Conservation (phyloP, 1,284 basidiomycete genomes). For the Ustilago tritici region DNA sequence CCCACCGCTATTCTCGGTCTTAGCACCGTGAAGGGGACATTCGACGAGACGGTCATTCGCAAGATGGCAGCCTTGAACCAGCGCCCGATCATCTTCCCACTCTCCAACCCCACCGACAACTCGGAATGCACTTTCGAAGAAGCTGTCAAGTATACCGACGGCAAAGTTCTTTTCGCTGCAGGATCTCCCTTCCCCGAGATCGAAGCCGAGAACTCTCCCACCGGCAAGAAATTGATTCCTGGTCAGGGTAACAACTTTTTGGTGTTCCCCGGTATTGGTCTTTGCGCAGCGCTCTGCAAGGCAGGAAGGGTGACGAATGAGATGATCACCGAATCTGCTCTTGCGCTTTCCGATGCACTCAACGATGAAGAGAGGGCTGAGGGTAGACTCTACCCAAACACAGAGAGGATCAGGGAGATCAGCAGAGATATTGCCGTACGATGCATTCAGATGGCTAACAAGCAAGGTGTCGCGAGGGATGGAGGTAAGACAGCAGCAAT, state of each 20-base stretch:
- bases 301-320: conserved; percentile 78
- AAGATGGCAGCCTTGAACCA: conserved; percentile 87
- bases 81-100: conserved; percentile 92
- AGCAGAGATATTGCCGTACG: conserved; percentile 59
- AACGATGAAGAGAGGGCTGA: conserved; percentile 77
- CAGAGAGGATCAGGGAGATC: conserved; percentile 64
- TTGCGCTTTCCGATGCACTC: conserved; percentile 83
- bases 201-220: conserved; percentile 70
- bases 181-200: conserved; percentile 87
- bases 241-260: conserved; percentile 90
- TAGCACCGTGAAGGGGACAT: conserved; percentile 86
- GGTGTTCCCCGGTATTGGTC: conserved; percentile 62
- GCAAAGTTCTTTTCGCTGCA: conserved; percentile 81
- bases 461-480: conserved; percentile 61
- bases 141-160: conserved; percentile 79
- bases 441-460: conserved; percentile 65
- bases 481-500: conserved; percentile 62
- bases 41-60: conserved; percentile 80
- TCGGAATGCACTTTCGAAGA: conserved; percentile 82
- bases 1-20: conserved; percentile 92
- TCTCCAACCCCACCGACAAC: conserved; percentile 90
- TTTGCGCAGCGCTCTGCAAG: conserved; percentile 75
- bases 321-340: conserved; percentile 76
- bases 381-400: conserved; percentile 62
- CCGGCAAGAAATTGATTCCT: conserved; percentile 78